These are phyloP conservation scores for Cronartium ribicola DNA, from an alignment of 1,284 basidiomycete genomes.

Conservation along the genomic window DNA sequence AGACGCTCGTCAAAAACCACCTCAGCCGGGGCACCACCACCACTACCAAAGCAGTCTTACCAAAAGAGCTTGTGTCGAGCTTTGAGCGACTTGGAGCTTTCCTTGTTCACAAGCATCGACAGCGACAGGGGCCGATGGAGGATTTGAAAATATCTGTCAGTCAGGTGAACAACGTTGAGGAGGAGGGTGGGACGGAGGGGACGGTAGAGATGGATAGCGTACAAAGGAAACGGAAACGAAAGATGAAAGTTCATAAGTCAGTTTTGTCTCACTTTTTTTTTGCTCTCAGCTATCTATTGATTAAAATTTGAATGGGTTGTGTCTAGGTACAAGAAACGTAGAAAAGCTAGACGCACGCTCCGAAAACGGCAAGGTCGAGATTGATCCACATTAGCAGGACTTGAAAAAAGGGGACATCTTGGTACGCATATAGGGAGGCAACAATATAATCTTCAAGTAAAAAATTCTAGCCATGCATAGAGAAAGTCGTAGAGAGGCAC, in stretches of 20 bases:
- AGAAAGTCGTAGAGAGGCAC: neutral
- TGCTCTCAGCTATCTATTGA: neutral
- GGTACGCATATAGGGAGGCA: neutral
- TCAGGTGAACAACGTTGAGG: neutral
- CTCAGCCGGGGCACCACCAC: neutral
- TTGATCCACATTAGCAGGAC: neutral
- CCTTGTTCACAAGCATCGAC: slow-evolving; percentile 14
- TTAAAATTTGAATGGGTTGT: neutral
- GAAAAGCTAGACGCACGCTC: slow-evolving; percentile 31
- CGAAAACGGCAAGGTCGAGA: slow-evolving; percentile 31
- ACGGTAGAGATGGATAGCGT: slow-evolving; percentile 23
- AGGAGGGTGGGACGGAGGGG: neutral
- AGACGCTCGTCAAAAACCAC: slow-evolving; percentile 9
- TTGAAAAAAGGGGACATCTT: neutral
- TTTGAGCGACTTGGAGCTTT: slow-evolving; percentile 27
- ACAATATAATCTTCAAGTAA: neutral
- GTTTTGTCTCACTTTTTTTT: neutral
- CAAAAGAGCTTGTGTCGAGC: slow-evolving; percentile 3
- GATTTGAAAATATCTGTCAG: neutral
- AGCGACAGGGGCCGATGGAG: neutral
- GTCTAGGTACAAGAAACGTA: slow-evolving; percentile 39
- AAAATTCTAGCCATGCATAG: neutral
- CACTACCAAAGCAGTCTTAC: neutral
- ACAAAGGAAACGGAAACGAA: slow-evolving; percentile 24
- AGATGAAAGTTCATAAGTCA: slow-evolving; percentile 40